Conservation (phyloP, 805 yeast species). For the Sporopachydermia quercuum region DNA sequence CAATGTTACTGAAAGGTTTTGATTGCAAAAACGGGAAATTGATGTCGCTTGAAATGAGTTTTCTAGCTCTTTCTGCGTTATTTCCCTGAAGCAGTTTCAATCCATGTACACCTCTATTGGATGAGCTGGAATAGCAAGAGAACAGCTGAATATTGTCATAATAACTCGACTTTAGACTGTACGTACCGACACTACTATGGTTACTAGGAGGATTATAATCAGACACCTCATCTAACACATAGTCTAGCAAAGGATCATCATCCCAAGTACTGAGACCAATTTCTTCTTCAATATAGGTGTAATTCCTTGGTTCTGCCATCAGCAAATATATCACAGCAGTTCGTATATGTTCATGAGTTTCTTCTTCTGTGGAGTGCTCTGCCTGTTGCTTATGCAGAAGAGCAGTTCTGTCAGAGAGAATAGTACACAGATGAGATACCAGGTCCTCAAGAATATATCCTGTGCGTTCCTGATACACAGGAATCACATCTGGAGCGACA, state of each 20-base stretch:
- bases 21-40: neutral
- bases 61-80: too few species aligned
- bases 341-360: neutral
- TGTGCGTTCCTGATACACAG: constrained; percentile 14
- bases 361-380: neutral
- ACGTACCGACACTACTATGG: neutral
- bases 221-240: neutral
- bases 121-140: neutral
- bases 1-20: neutral
- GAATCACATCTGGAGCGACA: constrained; percentile 18
- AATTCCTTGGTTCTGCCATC: neutral
- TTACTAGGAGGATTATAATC: neutral
- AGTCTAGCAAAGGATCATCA: neutral
- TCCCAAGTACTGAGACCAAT: neutral
- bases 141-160: neutral
- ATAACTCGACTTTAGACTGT: neutral
- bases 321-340: neutral
- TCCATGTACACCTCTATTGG: neutral
- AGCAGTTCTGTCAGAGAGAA: constrained; percentile 45
- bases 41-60: neutral
- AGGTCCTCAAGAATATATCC: constrained; percentile 71
- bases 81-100: too few species aligned
- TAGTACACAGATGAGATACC: constrained; percentile 45
- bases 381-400: neutral
- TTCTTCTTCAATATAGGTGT: neutral